Conservation (phyloP, 2,329 filamentous ascomycete genomes). For the Fusarium bulbicola region DNA sequence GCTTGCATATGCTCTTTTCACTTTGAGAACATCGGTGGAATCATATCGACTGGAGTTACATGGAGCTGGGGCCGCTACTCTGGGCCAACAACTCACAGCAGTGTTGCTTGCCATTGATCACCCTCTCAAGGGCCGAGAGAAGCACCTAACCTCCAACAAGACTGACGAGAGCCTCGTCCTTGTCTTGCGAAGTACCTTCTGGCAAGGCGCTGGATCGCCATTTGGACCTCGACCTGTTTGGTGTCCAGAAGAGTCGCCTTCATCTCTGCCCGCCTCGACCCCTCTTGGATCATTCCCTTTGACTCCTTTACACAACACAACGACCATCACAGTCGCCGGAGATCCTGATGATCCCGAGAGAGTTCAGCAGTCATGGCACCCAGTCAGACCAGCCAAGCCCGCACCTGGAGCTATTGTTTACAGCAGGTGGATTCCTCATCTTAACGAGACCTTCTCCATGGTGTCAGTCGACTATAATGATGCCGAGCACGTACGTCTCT, state of each 20-base stretch:
- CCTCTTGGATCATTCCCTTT: constrained; percentile 58
- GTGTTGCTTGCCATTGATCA: constrained; percentile 61
- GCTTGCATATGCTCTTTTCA: constrained; percentile 62
- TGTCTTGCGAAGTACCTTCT: constrained; percentile 67
- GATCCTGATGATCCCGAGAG: constrained; percentile 53
- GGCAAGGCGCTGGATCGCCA: constrained; percentile 75
- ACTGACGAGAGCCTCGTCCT: constrained; percentile 50
- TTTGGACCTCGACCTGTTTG: constrained; percentile 71
- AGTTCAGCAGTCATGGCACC: constrained; percentile 70
- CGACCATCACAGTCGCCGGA: constrained; percentile 50
- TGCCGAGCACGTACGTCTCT: constrained; percentile 71
- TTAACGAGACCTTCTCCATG: constrained; percentile 81
- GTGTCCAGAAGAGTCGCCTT: constrained; percentile 59
- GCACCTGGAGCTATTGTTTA: constrained; percentile 75
- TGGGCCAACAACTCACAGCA: constrained; percentile 54
- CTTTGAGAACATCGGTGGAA: constrained; percentile 58
- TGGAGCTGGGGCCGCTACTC: constrained; percentile 48
- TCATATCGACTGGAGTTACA: constrained; percentile 57
- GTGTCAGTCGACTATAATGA: constrained; percentile 75
- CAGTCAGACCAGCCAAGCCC: constrained; percentile 76
- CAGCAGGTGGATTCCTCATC: constrained; percentile 80
- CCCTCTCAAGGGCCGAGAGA: constrained; percentile 50
- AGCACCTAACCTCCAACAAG: constrained; percentile 33
- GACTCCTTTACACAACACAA: constrained; percentile 58
- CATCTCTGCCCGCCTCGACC: constrained; percentile 46